These are phyloP conservation scores for Xerocomellus dryophilus DNA, from an alignment of 768 basidiomycete species.

Conservation along the genomic window DNA sequence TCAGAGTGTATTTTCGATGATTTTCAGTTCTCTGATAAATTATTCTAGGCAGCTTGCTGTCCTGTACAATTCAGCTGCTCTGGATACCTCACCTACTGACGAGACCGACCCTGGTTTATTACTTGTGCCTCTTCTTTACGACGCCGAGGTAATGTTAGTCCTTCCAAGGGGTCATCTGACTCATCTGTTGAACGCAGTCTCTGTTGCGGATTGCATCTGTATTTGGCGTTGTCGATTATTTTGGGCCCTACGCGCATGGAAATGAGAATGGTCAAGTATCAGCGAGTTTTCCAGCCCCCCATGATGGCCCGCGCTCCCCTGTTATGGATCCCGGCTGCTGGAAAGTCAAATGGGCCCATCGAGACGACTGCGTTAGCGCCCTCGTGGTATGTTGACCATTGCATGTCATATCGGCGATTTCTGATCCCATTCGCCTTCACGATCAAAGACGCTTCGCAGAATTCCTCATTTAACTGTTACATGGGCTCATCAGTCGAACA, in stretches of 20 bases:
- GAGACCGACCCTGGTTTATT: constrained; percentile 36
- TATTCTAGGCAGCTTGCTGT: constrained; percentile 38
- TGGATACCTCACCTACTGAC: constrained; percentile 8
- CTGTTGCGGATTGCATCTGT: constrained; percentile 49
- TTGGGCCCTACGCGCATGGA: constrained; percentile 34
- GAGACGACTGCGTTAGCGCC: constrained; percentile 72
- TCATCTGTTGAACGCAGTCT: constrained; percentile 37
- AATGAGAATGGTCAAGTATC: constrained; percentile 18
- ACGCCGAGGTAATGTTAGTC: constrained; percentile 48
- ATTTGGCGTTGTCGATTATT: constrained; percentile 66
- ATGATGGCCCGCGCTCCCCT: constrained; percentile 51
- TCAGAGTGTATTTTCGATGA: constrained; percentile 24
- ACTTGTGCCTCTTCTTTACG: constrained; percentile 56
- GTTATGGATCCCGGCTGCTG: constrained; percentile 62
- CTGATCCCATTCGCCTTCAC: not conserved
- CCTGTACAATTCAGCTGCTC: constrained; percentile 58
- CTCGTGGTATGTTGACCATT: constrained; percentile 50
- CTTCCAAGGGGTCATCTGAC: not conserved
- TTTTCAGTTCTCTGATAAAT: not conserved
- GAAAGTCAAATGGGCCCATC: constrained; percentile 77
- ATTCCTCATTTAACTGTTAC: constrained; percentile 72
- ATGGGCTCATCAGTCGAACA: constrained; percentile 68
- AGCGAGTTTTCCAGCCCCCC: constrained; percentile 43
- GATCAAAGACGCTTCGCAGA: constrained; percentile 59
- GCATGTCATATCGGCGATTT: not conserved